Conservation (phyloP, 1,139 yeast species). For the Pneumocystis oryctolagi region DNA sequence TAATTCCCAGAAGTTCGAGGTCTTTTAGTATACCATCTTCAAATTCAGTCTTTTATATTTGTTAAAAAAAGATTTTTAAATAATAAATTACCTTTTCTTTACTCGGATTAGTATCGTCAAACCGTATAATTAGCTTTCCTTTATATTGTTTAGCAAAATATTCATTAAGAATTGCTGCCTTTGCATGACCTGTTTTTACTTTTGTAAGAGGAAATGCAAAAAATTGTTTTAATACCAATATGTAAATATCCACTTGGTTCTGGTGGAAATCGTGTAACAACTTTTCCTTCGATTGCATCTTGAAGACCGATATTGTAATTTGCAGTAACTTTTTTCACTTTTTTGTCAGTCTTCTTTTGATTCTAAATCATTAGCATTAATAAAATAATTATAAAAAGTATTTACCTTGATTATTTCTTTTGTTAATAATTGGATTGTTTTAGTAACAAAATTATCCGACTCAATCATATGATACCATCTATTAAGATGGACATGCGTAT, state of each 20-base stretch:
- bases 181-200: conserved; percentile 57
- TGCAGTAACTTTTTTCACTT: conserved; percentile 48
- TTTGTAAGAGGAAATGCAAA: not conserved
- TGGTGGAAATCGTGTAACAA: conserved; percentile 95
- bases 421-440: conserved; percentile 61
- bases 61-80: not conserved
- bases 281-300: conserved; percentile 81
- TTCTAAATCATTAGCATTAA: conserved; percentile 27
- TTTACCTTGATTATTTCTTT: conserved; percentile 33
- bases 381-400: conserved; percentile 25
- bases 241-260: conserved; percentile 85
- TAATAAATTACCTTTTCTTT: conserved; percentile 41
- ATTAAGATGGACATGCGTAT: conserved; percentile 67
- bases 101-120: conserved; percentile 93
- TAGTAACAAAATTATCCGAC: conserved; percentile 50
- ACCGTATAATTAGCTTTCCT: conserved; percentile 87
- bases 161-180: conserved; percentile 89
- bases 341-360: conserved; percentile 44
- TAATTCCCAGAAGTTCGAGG: conserved; percentile 71
- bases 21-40: conserved; percentile 87
- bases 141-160: conserved; percentile 87
- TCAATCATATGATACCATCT: conserved; percentile 86
- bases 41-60: conserved; percentile 40
- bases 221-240: conserved; percentile 27
- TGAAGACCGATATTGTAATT: conserved; percentile 84